Conservation (phyloP, 768 basidiomycete species). For the Pisolithus tinctorius region DNA sequence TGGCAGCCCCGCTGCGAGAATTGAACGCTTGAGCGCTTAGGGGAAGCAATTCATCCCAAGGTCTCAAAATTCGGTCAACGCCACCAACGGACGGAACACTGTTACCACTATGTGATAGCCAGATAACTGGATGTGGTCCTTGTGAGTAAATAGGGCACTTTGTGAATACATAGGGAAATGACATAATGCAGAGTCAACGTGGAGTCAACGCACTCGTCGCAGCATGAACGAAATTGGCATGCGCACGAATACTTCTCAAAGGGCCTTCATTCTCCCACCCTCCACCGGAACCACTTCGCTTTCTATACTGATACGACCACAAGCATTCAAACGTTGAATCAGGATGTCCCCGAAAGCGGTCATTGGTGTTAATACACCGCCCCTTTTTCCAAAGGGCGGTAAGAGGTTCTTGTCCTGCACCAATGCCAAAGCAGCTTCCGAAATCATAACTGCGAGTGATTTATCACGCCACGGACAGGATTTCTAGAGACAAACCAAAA, state of each 20-base stretch:
- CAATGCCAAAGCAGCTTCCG: constrained; percentile 71
- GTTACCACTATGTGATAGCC: too few relatives aligned
- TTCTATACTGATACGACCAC: constrained; percentile 51
- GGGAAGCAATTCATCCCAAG: too few relatives aligned
- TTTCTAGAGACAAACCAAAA: not conserved
- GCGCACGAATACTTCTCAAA: constrained; percentile 1
- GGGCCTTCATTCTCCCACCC: constrained; percentile 3
- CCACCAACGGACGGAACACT: too few relatives aligned
- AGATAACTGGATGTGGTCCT: not conserved
- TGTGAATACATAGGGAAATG: not conserved
- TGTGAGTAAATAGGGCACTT: not conserved
- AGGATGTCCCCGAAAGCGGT: constrained; percentile 76
- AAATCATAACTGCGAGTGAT: constrained; percentile 54
- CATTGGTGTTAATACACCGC: constrained; percentile 81
- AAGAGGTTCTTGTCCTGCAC: constrained; percentile 50
- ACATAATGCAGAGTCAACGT: not conserved
- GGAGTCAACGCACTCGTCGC: too few relatives aligned
- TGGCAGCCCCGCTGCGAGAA: too few relatives aligned
- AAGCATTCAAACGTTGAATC: constrained; percentile 56
- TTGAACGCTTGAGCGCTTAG: too few relatives aligned
- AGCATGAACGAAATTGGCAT: not conserved
- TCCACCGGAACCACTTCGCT: constrained; percentile 34
- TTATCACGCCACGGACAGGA: not conserved
- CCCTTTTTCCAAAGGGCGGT: constrained; percentile 49
- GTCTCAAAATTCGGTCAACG: too few relatives aligned